Base-by-base conservation (phyloP, 495 filamentous ascomycete genomes). In the Hypomontagnella monticulosa region DNA sequence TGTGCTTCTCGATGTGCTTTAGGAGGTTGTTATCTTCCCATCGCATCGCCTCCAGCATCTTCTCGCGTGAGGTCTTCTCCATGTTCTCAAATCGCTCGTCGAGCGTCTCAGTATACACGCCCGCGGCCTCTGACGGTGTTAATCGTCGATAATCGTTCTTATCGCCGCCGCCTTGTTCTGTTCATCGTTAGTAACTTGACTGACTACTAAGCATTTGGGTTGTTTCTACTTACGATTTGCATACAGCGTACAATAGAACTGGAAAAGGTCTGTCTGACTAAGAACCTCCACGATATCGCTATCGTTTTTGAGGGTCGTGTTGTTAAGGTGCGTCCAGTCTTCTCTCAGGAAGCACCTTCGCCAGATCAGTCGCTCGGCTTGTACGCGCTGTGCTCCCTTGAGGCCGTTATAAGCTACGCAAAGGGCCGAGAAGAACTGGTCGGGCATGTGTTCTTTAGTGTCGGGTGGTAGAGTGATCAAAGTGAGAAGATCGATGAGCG, bases 401-500 rank as follows among this genome's bases (percentile, higher is more conserved):
- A 81, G 81, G 40, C 84, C 81, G 36, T 84, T 78, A 49, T 81
- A 81, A 6, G 94, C 82, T 1, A 89, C 87, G 38, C 85, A 81
- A 44, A 96, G 78, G 38, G 93, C 92, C 23, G 88, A 74, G 70
- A 85, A 89, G 71, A 93, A 96, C 63, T 89, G 83, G 53, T 81
- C 75, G 16, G 73, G 71, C 19, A 80, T 76, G 2, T 69, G 64
- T 20, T 78, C 69, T 42, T 53, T 67, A 12, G 78, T 78, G 27
- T 79, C 77, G 6, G 64, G 66, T 68, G 46, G 80, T 52, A 76
- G 66, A 7, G 85, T 79, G 20, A 91, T 86, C 23, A 97, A 77
- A 0, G 93, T 97, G 38, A 99, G 83, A 7, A 94, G 70, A 76
- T 99, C 93, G 34, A 96, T 85, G 12, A 98, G 79, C 38, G 85